phyloP scores from a whole-genome alignment of 805 yeast genomes.

The Torulaspora maleeae region DNA sequence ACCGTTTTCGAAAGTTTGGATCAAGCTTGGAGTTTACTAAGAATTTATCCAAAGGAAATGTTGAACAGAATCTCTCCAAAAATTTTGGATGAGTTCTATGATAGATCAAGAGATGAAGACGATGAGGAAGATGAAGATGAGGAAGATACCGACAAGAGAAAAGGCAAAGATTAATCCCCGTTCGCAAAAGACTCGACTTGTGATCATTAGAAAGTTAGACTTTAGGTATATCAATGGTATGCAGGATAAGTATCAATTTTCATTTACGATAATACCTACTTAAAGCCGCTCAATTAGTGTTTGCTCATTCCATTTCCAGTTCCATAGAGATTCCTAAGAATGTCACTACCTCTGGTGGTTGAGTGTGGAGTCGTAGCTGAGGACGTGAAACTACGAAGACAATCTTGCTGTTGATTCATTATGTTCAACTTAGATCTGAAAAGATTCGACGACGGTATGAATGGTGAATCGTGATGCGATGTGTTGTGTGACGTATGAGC shows the following conservation, averaged over 20 bases:
- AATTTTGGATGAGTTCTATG: constrained; percentile 92
- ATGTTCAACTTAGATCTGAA: constrained; percentile 12
- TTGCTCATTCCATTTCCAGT: constrained; percentile 5
- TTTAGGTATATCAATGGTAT: constrained; percentile 2
- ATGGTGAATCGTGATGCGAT: constrained; percentile 7
- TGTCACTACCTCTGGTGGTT: constrained; percentile 12
- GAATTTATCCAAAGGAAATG: constrained; percentile 99
- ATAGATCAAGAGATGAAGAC: constrained; percentile 70
- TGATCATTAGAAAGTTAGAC: not conserved
- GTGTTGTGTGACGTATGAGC: not conserved
- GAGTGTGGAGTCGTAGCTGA: not conserved
- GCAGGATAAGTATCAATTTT: constrained; percentile 4
- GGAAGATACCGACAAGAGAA: constrained; percentile 35
- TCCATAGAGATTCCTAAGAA: constrained; percentile 19
- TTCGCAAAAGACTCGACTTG: not conserved
- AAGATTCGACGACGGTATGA: constrained; percentile 3
- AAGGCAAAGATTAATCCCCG: constrained; percentile 12
- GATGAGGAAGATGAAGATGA: constrained; percentile 47
- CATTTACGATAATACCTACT: constrained; percentile 3
- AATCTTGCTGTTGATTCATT: constrained; percentile 10
- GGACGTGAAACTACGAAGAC: constrained; percentile 7
- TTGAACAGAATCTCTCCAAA: constrained; percentile 98
- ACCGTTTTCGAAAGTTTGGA: constrained; percentile 91
- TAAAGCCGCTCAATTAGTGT: not conserved
- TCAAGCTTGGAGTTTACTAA: constrained; percentile 95